These are phyloP conservation scores for Cryphonectria parasitica DNA, from an alignment of 2,329 filamentous ascomycete species.

Conservation along the genomic window DNA sequence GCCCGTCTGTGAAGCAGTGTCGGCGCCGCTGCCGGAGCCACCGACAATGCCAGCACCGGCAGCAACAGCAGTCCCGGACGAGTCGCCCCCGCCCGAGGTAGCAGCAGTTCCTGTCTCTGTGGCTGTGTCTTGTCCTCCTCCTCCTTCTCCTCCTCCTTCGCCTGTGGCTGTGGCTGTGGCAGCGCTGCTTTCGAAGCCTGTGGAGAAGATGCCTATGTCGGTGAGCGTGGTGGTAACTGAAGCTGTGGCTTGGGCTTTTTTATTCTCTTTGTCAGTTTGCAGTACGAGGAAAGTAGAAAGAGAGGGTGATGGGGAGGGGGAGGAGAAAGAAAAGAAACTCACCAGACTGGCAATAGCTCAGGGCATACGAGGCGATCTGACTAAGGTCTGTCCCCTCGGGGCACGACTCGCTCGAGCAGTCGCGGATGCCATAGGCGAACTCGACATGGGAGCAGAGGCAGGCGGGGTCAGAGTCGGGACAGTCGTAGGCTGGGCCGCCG, in stretches of 20 bases:
- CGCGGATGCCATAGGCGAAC: constrained; percentile 54
- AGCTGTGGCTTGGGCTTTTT: constrained; percentile 8
- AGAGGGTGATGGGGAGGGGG: neutral
- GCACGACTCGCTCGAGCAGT: constrained; percentile 54
- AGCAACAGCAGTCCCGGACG: neutral
- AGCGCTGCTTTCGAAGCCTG: neutral
- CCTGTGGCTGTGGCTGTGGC: neutral
- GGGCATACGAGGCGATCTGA: constrained; percentile 3
- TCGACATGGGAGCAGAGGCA: constrained; percentile 53
- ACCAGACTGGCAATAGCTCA: constrained; percentile 18
- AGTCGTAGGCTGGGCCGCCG: constrained; percentile 50
- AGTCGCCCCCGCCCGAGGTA: neutral
- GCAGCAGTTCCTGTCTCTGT: neutral
- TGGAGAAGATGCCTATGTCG: constrained; percentile 12
- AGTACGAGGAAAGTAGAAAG: neutral
- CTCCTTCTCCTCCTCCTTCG: neutral
- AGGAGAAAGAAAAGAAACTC: neutral
- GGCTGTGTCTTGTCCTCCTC: neutral
- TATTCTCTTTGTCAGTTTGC: neutral
- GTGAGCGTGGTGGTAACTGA: constrained; percentile 7
- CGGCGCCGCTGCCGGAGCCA: neutral
- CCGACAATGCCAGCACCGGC: neutral
- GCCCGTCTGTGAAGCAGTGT: neutral
- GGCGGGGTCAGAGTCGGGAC: constrained; percentile 37
- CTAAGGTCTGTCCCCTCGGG: neutral